A percentile compares a stretch with the other conserved stretches of the same genome.
Evolutionary conservation across 345 rosid genomes (phyloP).

Genomic region (Crucihimalaya himalaica): DNA sequence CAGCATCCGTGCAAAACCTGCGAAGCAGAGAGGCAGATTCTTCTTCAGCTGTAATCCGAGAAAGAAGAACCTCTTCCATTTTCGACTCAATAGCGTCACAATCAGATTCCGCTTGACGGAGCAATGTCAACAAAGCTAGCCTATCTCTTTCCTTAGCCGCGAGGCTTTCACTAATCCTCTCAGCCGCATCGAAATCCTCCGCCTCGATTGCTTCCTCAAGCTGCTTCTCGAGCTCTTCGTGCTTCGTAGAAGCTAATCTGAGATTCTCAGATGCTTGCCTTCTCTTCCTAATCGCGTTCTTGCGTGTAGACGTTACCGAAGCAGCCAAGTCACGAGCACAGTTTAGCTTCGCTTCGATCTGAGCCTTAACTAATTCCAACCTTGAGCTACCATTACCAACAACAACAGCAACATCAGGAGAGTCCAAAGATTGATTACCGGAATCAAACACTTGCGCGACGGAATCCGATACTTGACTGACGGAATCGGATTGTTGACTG

Average conservation of each 20-base stretch:
- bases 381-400: slow-evolving; percentile 25
- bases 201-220: slow-evolving; percentile 83
- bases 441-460: slow-evolving; percentile 24
- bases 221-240: slow-evolving; percentile 60
- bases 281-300: slow-evolving; percentile 60
- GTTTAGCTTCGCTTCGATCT: slow-evolving; percentile 55
- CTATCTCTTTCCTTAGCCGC: slow-evolving; percentile 57
- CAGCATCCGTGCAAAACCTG: slow-evolving; percentile 63
- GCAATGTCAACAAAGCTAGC: slow-evolving; percentile 49
- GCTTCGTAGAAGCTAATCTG: slow-evolving; percentile 51
- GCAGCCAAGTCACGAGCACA: slow-evolving; percentile 52
- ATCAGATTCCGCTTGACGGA: slow-evolving; percentile 63
- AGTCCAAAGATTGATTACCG: slow-evolving; percentile 3
- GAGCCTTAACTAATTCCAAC: slow-evolving; percentile 48
- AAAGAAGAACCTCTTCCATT: slow-evolving; percentile 59
- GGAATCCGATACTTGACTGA: slow-evolving; percentile 27
- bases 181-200: slow-evolving; percentile 84
- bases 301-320: slow-evolving; percentile 60
- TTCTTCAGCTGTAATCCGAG: slow-evolving; percentile 71
- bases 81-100: slow-evolving; percentile 63
- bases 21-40: slow-evolving; percentile 67
- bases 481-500: slow-evolving; percentile 32
- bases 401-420: slow-evolving; percentile 13
- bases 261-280: slow-evolving; percentile 66
- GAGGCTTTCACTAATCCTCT: slow-evolving; percentile 71